These are phyloP conservation scores for Rhizophagus clarus DNA, from an alignment of 192 early-diverging fungal species.

Conservation along the genomic window DNA sequence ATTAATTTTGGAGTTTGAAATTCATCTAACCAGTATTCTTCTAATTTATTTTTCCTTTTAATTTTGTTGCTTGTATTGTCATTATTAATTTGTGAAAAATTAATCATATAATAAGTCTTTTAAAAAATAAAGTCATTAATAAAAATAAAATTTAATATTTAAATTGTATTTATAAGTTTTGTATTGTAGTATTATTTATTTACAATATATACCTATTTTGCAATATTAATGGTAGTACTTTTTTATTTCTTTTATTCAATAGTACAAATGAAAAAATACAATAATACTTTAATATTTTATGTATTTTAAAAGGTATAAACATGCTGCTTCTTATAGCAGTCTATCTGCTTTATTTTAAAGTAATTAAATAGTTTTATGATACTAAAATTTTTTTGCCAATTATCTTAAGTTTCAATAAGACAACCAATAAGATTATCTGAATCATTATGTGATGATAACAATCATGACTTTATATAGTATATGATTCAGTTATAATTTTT, in stretches of 20 bases:
- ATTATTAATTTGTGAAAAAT: neutral
- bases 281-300: neutral
- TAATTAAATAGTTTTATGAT: neutral
- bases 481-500: too few species aligned
- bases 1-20: conserved; percentile 5
- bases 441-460: too few species aligned
- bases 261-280: neutral
- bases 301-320: neutral
- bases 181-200: neutral
- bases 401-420: too few species aligned
- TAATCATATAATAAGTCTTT: neutral
- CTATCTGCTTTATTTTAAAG: neutral
- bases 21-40: neutral
- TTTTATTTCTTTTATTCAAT: neutral
- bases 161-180: neutral
- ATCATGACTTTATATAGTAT: too few species aligned
- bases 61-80: neutral
- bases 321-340: neutral
- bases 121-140: neutral
- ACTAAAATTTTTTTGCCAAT: too few species aligned
- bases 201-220: conserved; percentile 6
- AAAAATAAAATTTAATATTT: neutral
- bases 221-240: neutral
- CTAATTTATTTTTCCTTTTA: neutral
- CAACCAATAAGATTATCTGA: too few species aligned